Base-by-base conservation (phyloP, 345 rosid genomes). In the Syzygium jambos region DNA sequence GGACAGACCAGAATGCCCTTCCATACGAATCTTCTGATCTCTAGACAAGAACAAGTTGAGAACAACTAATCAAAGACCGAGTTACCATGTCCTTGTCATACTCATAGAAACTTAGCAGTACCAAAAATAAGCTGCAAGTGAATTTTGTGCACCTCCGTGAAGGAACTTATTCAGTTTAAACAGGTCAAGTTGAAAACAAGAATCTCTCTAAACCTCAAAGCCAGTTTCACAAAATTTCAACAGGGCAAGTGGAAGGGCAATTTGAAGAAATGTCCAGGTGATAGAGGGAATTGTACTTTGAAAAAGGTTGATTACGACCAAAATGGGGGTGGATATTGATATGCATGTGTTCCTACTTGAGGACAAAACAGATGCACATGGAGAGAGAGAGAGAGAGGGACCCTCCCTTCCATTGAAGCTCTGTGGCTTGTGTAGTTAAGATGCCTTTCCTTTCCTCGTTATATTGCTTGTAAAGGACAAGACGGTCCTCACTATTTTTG, bases 401-500 rank as follows among this genome's bases (percentile, higher is more conserved):
- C 25, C 25, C 80, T 68, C 80, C 80, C 46, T 51, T 86, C 83
- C 84, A 86, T 30, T 61, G 82, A 85, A 86, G 78, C 77, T 59
- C 86, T 30, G 11, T 55, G 41, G 80, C 49, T 34, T 34, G 46
- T 23, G 80, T 34, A 68, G 46, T 68, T 68, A 21, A 87, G 90
- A 91, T 88, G 88, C 91, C 78, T 88, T 88, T 88, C 57, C 30
- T 88, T 86, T 88, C 84, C 86, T 56, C 9, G 41, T 41, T 38
- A 90, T 83, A 53, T 54, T 86, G 90, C 88, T 91, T 92, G 90
- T 63, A 87, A 90, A 92, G 92, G 95, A 94, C 95, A 91, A 89
- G 89, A 90, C 91, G 91, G 94, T 91, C 94, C 92, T 92, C 92
- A 89, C 88, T 11, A 15, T 85, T 82, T 91, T 94, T 92, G 93